Percentiles rank a stretch among this genome's conserved stretches.
Conservation (phyloP, 2,329 filamentous ascomycete species). For the Trichoderma brevicompactum region DNA sequence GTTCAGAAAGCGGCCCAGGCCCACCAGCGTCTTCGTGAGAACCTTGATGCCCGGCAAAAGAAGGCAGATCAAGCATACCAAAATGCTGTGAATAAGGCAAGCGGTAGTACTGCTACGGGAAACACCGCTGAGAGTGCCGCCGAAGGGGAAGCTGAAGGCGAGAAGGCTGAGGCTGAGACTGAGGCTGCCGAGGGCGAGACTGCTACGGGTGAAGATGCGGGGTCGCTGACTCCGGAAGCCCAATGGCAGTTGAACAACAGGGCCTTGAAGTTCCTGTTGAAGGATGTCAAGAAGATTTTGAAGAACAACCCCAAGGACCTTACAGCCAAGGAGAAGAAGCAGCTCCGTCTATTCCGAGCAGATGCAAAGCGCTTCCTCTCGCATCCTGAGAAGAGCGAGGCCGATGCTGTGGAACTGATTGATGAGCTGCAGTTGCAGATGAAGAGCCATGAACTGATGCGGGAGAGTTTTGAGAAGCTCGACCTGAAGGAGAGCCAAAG, state of each 20-base stretch:
- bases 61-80: conserved; percentile 36
- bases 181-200: conserved; percentile 34
- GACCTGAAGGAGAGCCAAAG: conserved; percentile 31
- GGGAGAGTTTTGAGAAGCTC: conserved; percentile 40
- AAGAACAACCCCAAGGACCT: conserved; percentile 55
- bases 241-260: conserved; percentile 36
- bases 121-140: conserved; percentile 31
- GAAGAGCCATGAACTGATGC: conserved; percentile 41
- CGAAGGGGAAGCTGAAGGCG: conserved; percentile 28
- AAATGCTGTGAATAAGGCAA: conserved; percentile 30
- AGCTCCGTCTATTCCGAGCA: conserved; percentile 72
- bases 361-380: conserved; percentile 65
- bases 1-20: conserved; percentile 60
- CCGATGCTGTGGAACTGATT: conserved; percentile 40
- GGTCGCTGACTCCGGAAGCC: conserved; percentile 35
- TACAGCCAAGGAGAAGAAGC: conserved; percentile 73
- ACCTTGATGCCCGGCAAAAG: conserved; percentile 37
- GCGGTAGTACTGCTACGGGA: conserved; percentile 29
- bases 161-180: conserved; percentile 28
- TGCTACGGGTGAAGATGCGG: conserved; percentile 30
- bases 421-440: conserved; percentile 42
- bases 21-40: conserved; percentile 35
- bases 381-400: conserved; percentile 40
- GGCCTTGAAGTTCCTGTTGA: conserved; percentile 39
- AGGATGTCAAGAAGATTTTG: conserved; percentile 42